Evolutionary conservation across 2,329 filamentous ascomycete genomes (phyloP).

Genomic region (Ophiocordyceps unilateralis): DNA sequence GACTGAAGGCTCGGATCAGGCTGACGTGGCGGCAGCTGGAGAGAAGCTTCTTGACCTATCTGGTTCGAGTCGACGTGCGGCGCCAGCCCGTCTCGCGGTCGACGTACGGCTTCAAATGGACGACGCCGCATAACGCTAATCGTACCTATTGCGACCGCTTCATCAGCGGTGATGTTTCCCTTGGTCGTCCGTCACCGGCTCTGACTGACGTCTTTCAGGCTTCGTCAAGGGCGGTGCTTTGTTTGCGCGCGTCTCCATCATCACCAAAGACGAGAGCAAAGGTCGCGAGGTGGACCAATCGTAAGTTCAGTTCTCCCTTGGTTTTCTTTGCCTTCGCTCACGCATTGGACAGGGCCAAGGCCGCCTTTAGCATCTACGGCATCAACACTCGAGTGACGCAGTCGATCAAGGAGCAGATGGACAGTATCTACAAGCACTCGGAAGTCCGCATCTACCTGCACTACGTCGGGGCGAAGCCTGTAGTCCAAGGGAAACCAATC

Average conservation of each 20-base stretch:
- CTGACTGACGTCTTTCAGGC: background rate
- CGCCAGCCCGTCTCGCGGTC: background rate
- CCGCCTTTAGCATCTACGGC: background rate
- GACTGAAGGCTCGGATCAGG: background rate
- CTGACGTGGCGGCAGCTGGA: background rate
- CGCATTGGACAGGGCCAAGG: background rate
- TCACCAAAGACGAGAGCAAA: background rate
- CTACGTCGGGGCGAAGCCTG: background rate
- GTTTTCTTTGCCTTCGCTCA: background rate
- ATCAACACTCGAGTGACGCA: background rate
- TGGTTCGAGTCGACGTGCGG: conserved; percentile 1
- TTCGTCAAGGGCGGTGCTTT: conserved; percentile 1
- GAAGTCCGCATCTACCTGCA: background rate
- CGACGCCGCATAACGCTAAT: background rate
- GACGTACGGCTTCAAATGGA: background rate
- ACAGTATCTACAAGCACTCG: background rate
- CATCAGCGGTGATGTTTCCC: background rate
- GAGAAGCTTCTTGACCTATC: conserved; percentile 1
- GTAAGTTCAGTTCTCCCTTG: background rate
- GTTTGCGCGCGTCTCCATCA: conserved; percentile 1
- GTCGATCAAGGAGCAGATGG: background rate
- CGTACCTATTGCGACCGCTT: background rate
- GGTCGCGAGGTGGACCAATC: background rate
- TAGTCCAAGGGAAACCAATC: background rate
- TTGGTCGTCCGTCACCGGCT: background rate